Evolutionary conservation across 441 rosid species (phyloP), one percentile per base, ranked within the genome.

Genomic region (Arabidopsis hybrid): DNA sequence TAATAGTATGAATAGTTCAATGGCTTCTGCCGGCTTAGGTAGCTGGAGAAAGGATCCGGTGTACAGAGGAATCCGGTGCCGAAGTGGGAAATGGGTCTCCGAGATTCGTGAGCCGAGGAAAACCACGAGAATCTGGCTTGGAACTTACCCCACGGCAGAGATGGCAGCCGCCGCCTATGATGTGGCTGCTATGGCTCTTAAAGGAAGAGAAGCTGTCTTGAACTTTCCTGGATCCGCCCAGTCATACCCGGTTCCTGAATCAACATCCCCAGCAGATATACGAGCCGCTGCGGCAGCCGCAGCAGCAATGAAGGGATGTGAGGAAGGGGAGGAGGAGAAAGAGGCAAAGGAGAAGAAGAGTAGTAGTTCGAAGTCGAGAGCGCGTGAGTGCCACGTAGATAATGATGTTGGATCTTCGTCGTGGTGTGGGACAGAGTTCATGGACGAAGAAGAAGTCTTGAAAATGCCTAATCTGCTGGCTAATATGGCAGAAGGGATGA

Each of bases 401-500:
- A 31, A 38, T 38, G 46, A 63, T 32, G 26, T 56, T 60, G 53
- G 53, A 5, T 62, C 62, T 61, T 55, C 67, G 1, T 67, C 79
- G 53, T 57, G 69, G 69, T 62, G 57, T 52, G 64, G 69, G 36
- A 45, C 70, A 39, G 93, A 81, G 34, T 93, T 84, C 69, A 69
- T 93, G 8, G 98, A 93, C 55, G 96, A 88, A 79, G 98, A 93
- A 46, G 97, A 78, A 4, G 61, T 89, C 60, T 83, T 91, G 67
- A 88, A 88, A 71, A 82, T 93, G 91, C 98, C 98, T 12, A 88
- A 84, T 78, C 71, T 93, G 79, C 73, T 93, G 59, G 93, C 89
- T 77, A 89, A 89, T 71, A 93, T 93, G 98, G 98, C 98, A 0
- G 96, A 84, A 73, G 98, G 97, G 60, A 86, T 93, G 96, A 75